Percentiles rank a stretch among this genome's conserved stretches.
Evolutionary conservation across 148 eudicot genomes (phyloP).

Genomic region (Fagopyrum esculentum): DNA sequence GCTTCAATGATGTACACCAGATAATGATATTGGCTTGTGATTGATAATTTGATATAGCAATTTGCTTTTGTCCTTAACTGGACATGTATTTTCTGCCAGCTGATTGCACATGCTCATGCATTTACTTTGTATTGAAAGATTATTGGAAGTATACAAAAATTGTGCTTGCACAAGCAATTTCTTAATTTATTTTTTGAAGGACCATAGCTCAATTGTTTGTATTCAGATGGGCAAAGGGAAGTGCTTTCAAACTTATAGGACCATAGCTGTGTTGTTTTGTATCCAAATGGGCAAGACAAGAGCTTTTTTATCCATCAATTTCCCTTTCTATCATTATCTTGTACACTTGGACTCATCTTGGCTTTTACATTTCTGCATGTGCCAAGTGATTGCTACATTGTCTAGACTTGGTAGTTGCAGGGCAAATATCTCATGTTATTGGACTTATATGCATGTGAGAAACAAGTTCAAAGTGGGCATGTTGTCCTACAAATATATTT

Average conservation of each 20-base stretch:
- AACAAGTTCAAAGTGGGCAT: neutral
- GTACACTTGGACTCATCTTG: neutral
- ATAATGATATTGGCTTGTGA: neutral
- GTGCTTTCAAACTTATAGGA: neutral
- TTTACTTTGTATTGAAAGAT: neutral
- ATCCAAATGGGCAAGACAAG: neutral
- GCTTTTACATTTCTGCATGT: neutral
- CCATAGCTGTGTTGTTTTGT: neutral
- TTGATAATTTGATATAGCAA: neutral
- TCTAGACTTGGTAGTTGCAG: neutral
- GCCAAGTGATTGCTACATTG: neutral
- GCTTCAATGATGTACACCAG: constrained; percentile 3
- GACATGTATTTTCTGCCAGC: neutral
- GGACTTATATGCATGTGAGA: neutral
- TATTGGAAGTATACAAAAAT: neutral
- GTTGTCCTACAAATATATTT: neutral
- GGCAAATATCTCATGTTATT: neutral
- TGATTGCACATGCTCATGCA: neutral
- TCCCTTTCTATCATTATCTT: neutral
- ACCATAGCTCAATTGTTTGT: neutral
- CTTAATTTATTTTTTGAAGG: neutral
- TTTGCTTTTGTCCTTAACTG: neutral
- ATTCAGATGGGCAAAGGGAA: neutral
- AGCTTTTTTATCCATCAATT: neutral
- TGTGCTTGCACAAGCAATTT: neutral